Evolutionary conservation across 179 eudicot genomes (phyloP), one percentile per base, ranked within the genome.

Genomic region (Patellifolia procumbens): DNA sequence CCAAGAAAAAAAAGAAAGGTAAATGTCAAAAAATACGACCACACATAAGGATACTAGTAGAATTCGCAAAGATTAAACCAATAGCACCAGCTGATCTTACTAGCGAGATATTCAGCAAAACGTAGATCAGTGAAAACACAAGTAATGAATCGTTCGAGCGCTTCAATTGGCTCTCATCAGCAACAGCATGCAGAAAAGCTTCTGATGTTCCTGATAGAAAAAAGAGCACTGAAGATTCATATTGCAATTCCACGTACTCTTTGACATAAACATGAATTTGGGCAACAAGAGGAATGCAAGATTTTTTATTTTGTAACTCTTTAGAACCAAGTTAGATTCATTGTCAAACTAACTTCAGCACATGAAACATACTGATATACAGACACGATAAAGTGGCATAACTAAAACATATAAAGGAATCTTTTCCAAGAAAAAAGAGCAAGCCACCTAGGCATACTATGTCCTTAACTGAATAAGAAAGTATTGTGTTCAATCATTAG

Each of bases 181-280:
- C 99, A 79, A 94, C 98, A 32, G 99, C 96, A 79, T 93, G 98
- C 71, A 96, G 82, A 81, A 93, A 96, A 83, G 98, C 98, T 88
- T 96, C 97, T 16, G 98, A 88, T 86, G 97, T 96, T 79, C 99
- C 99, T 96, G 92, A 78, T 79, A 71, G 81, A 88, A 75, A n/a
- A 69, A 32, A 42, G 12, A 49, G 26, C 35, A 67, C 10, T 42
- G 20, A 42, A 43, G 32, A 39, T 10, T 37, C 48, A 64, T 8
- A 64, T 37, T 42, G 24, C 34, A 60, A 60, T 28, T 4, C 37
- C 64, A 29, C 60, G 24, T 73, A 56, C 28, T 42, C 20, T 37
- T 37, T n/a, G 29, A 34, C 19, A n/a, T 34, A 31, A 32, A 8
- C n/a, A 55, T 20, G 16, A 62, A 0, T 26, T 16, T 62, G 10